Percentiles rank a stretch among this genome's conserved stretches.
These are phyloP conservation scores for Chlamydomonas reinhardtii DNA, from an alignment of 163 green algal genomes.

Conservation along the genomic window DNA sequence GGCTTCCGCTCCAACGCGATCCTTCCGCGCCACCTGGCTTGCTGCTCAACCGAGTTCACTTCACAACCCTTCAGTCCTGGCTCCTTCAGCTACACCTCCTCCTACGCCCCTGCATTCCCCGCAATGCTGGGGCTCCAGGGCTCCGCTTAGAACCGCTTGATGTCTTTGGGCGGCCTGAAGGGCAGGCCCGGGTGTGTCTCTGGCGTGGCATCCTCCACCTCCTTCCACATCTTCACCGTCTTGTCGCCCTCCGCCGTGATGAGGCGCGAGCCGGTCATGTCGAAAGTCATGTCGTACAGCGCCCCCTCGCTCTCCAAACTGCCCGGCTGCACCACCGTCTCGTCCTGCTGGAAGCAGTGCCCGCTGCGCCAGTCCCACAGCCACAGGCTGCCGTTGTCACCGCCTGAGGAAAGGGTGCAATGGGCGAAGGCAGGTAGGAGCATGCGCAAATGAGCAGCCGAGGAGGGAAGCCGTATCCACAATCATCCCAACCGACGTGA, in stretches of 20 bases:
- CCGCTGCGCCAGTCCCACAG: conserved; percentile 97
- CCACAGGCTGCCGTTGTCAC: conserved; percentile 91
- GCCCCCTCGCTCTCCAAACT: conserved; percentile 92
- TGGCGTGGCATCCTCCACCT: conserved; percentile 90
- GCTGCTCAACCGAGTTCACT: too few species aligned
- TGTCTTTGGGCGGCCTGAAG: conserved; percentile 93
- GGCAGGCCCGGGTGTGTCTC: conserved; percentile 90
- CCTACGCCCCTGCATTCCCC: too few species aligned
- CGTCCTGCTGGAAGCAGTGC: conserved; percentile 94
- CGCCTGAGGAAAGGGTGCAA: conserved; percentile 20
- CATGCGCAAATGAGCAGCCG: too few species aligned
- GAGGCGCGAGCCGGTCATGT: conserved; percentile 49
- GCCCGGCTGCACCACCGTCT: conserved; percentile 92
- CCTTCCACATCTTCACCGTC: conserved; percentile 98
- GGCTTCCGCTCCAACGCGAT: too few species aligned
- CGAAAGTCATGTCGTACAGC: conserved; percentile 79
- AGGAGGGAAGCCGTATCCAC: too few species aligned
- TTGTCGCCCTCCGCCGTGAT: conserved; percentile 85
- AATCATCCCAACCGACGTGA: too few species aligned
- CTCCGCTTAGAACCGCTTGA: conserved; percentile 68
- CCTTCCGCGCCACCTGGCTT: too few species aligned
- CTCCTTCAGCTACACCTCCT: too few species aligned
- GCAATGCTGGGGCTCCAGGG: too few species aligned
- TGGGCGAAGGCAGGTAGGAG: neutral
- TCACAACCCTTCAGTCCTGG: too few species aligned